Base-by-base conservation (phyloP, 2,329 filamentous ascomycete genomes). In the Colletotrichum karsti region DNA sequence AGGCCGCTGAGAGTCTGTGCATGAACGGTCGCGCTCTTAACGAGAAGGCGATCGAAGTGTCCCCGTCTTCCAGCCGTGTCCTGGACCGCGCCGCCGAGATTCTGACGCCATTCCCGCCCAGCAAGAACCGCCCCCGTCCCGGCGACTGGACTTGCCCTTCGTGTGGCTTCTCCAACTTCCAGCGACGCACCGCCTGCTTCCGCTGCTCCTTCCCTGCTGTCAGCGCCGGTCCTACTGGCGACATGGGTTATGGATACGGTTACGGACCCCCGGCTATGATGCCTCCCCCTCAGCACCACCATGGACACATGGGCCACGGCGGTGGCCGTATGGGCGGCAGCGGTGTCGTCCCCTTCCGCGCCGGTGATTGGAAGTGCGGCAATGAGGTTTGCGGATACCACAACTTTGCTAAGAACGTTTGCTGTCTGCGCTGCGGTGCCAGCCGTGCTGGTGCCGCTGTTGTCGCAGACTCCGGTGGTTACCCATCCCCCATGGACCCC, bases 381-480 rank as follows among this genome's bases (percentile, higher is more conserved):
- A 96, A 96, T 72, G 96, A 99, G 77, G 94, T 95, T 39, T 99
- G 96, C 79, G 94, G 93, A 66, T 99, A 99, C 81, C 96, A 99
- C 85, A 99, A 99, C 84, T 99, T 99, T 78, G 96, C 96, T 70
- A 99, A 99, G 89, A 99, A 99, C 76, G 95, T 98, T 65, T 97
- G 94, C 82, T 99, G 96, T 81, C 89, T 99, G 70, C 93, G 96
- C 68, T 99, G 96, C 78, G 96, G 96, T 79, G 96, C 95, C 59
- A 97, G 94, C 79, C 93, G 96, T 74, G 95, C 95, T 69, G 94
- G 93, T 70, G 96, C 96, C 67, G 95, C 95, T 15, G 93, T 99
- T 56, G 94, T 98, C 65, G 95, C 95, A 30, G 96, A 98, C 79
- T 95, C 94, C 41, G 93, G 93, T 50, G 93, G 93, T 46, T 97